Evolutionary conservation across 805 yeast species (phyloP).

Genomic region (Saturnispora zaruensis): DNA sequence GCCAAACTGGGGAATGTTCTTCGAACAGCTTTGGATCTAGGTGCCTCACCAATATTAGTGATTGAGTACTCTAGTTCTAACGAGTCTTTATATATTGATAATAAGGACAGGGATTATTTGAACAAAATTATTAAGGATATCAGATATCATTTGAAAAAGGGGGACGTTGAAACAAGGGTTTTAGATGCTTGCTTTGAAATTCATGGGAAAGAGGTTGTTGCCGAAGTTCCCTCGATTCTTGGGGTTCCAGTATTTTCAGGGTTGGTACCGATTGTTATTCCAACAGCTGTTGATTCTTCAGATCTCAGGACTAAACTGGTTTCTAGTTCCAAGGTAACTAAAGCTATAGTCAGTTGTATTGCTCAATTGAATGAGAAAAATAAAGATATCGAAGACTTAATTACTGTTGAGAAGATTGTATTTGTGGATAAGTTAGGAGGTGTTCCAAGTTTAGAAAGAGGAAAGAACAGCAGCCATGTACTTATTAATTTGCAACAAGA

Average conservation of each 20-base stretch:
- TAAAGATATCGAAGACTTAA: constrained; percentile 23
- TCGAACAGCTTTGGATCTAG: constrained; percentile 26
- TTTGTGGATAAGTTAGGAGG: constrained; percentile 83
- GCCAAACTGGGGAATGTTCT: constrained; percentile 8
- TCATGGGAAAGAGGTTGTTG: constrained; percentile 12
- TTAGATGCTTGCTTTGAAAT: constrained; percentile 33
- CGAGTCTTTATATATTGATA: constrained; percentile 16
- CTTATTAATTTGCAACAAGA: constrained; percentile 82
- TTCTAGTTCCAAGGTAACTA: constrained; percentile 34
- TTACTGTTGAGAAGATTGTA: constrained; percentile 73
- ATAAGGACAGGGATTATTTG: constrained; percentile 11
- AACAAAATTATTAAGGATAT: constrained; percentile 13
- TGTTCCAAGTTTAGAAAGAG: constrained; percentile 77
- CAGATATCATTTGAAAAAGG: background rate
- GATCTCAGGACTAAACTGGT: constrained; percentile 26
- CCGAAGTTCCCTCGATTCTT: constrained; percentile 31
- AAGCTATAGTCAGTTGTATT: constrained; percentile 31
- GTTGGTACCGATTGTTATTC: constrained; percentile 54
- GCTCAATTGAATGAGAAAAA: constrained; percentile 19
- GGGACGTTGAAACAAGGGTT: constrained; percentile 13
- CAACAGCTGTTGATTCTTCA: constrained; percentile 37
- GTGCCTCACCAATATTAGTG: constrained; percentile 66
- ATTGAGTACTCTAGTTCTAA: constrained; percentile 32
- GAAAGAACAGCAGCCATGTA: constrained; percentile 68
- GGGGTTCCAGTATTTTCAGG: constrained; percentile 37